phyloP scores from a whole-genome alignment of 139 green algal species.

The Volvox africanus region DNA sequence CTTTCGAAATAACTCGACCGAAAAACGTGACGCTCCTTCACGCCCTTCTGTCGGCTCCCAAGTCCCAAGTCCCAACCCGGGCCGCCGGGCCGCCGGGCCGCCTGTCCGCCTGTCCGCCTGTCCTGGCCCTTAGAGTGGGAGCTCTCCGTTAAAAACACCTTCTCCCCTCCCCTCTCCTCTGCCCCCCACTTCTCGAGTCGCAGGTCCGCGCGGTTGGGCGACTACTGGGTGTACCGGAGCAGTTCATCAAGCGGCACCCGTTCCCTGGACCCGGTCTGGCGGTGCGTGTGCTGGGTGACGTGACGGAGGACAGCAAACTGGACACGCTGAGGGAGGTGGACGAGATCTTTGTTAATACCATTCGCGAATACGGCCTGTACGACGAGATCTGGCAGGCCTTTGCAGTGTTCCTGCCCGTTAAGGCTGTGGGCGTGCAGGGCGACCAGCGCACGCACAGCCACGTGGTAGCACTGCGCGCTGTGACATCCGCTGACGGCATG shows the following conservation, averaged over 20 bases:
- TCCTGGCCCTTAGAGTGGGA: too few species aligned
- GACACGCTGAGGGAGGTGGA: constrained; percentile 86
- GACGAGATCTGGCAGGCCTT: constrained; percentile 99
- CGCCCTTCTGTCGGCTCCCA: too few species aligned
- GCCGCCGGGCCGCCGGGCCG: too few species aligned
- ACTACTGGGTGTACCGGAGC: constrained; percentile 74
- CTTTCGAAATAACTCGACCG: too few species aligned
- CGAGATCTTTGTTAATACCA: constrained; percentile 97
- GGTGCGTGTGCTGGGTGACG: constrained; percentile 96
- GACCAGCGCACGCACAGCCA: constrained; percentile 96
- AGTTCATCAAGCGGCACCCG: constrained; percentile 96
- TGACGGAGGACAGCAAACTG: constrained; percentile 84
- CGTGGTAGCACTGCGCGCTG: constrained; percentile 93
- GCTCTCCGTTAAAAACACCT: too few species aligned
- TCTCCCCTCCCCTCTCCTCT: too few species aligned
- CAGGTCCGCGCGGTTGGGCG: constrained; percentile 82
- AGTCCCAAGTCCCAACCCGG: too few species aligned
- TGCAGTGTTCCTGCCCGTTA: constrained; percentile 96
- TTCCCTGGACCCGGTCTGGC: constrained; percentile 97
- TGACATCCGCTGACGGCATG: constrained; percentile 96
- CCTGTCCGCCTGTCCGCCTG: too few species aligned
- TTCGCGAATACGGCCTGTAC: constrained; percentile 96
- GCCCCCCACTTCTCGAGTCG: too few species aligned
- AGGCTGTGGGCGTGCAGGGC: constrained; percentile 90
- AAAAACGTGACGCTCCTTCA: too few species aligned